phyloP scores from a whole-genome alignment of 1,284 basidiomycete genomes.

The Malassezia nana region DNA sequence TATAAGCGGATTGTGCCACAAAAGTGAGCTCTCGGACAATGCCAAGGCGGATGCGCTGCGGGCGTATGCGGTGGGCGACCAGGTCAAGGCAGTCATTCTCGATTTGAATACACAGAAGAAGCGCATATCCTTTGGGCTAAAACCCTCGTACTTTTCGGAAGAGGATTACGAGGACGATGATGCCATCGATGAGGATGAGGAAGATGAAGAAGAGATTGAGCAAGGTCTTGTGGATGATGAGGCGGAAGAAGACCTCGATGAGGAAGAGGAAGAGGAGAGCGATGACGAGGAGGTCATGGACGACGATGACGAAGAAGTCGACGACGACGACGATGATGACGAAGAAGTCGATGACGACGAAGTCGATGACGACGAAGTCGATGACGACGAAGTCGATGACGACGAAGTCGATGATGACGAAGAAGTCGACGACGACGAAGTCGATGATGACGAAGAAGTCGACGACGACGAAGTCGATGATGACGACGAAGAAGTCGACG shows the following conservation, averaged over 20 bases:
- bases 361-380: slow-evolving; percentile 5
- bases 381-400: neutral
- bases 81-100: slow-evolving; percentile 68
- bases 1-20: slow-evolving; percentile 84
- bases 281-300: neutral
- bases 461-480: slow-evolving; percentile 26
- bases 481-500: slow-evolving; percentile 16
- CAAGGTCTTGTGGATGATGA: slow-evolving; percentile 24
- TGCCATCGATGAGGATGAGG: slow-evolving; percentile 50
- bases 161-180: slow-evolving; percentile 47
- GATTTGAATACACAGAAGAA: slow-evolving; percentile 64
- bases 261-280: slow-evolving; percentile 53
- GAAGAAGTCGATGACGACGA: neutral
- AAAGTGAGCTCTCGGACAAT: slow-evolving; percentile 48
- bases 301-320: neutral
- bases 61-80: slow-evolving; percentile 75
- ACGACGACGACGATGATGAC: neutral
- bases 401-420: slow-evolving; percentile 1
- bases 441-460: neutral
- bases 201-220: slow-evolving; percentile 18
- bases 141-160: slow-evolving; percentile 68
- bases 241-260: slow-evolving; percentile 9
- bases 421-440: neutral
- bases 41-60: slow-evolving; percentile 58
- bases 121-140: slow-evolving; percentile 76